These are phyloP conservation scores for Cystofilobasidium macerans DNA, from an alignment of 768 basidiomycete genomes.

Conservation along the genomic window DNA sequence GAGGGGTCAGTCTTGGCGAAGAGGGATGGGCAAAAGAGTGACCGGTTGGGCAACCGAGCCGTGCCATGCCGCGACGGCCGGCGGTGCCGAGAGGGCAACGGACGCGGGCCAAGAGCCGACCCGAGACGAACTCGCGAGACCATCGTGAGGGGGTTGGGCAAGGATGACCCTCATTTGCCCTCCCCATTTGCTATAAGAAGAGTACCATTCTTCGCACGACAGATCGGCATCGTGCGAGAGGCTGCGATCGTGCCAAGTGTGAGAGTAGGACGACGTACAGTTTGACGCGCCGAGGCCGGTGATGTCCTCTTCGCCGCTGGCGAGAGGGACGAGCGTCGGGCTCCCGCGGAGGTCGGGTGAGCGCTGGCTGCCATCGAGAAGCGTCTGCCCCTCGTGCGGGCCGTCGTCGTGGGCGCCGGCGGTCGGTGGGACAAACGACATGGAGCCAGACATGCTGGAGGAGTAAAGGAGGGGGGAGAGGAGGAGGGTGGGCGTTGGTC, in stretches of 20 bases:
- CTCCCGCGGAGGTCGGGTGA: not conserved
- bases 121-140: too few relatives aligned
- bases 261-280: not conserved
- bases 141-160: too few relatives aligned
- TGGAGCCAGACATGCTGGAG: not conserved
- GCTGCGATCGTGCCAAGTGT: not conserved
- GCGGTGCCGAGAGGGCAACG: too few relatives aligned
- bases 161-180: too few relatives aligned
- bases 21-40: too few relatives aligned
- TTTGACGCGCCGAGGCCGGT: constrained; percentile 18
- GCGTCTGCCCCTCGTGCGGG: not conserved
- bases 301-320: constrained; percentile 15
- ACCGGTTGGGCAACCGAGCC: too few relatives aligned
- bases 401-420: constrained; percentile 12
- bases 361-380: not conserved
- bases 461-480: not conserved
- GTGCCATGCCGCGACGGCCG: too few relatives aligned
- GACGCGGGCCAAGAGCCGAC: not conserved
- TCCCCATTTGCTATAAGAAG: too few relatives aligned
- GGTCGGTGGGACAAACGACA: constrained; percentile 18
- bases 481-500: not conserved
- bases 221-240: too few relatives aligned
- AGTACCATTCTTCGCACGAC: too few relatives aligned
- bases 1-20: not conserved
- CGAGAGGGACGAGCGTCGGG: not conserved